Percentiles rank a stretch among this genome's conserved stretches.
phyloP scores from a whole-genome alignment of 1,139 yeast genomes.

The Casaregolazyma suthepensis region DNA sequence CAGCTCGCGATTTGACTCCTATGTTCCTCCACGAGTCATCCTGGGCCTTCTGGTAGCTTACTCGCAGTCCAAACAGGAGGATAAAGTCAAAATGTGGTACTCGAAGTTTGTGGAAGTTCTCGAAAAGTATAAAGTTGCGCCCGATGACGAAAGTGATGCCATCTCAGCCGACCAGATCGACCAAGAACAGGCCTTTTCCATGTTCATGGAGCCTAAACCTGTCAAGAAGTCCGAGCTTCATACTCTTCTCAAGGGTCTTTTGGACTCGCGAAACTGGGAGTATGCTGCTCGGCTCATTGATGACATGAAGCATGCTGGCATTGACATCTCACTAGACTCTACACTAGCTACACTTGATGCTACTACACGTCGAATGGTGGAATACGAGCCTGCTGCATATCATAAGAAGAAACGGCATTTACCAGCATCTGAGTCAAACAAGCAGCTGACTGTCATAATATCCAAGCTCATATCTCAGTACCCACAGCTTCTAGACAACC shows the following conservation, averaged over 20 bases:
- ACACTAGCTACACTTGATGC: constrained; percentile 19
- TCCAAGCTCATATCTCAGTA: constrained; percentile 19
- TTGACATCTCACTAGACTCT: constrained; percentile 16
- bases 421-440: constrained; percentile 9
- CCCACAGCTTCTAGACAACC: constrained; percentile 22
- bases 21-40: constrained; percentile 24
- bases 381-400: constrained; percentile 11
- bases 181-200: constrained; percentile 16
- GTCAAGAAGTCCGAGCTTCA: constrained; percentile 17
- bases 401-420: constrained; percentile 7
- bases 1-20: constrained; percentile 13
- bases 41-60: constrained; percentile 22
- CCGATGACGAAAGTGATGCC: constrained; percentile 2
- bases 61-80: constrained; percentile 15
- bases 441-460: constrained; percentile 16
- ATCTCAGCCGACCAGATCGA: constrained; percentile 9
- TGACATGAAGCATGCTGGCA: constrained; percentile 15
- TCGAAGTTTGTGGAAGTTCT: constrained; percentile 13
- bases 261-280: constrained; percentile 18
- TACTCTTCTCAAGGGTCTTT: constrained; percentile 12
- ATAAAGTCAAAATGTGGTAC: constrained; percentile 20
- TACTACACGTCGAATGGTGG: constrained; percentile 17
- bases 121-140: background rate
- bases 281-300: constrained; percentile 16
- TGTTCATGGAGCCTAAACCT: constrained; percentile 16